Base-by-base conservation (phyloP, 2,329 filamentous ascomycete species). In the Lecanicillium sp. region DNA sequence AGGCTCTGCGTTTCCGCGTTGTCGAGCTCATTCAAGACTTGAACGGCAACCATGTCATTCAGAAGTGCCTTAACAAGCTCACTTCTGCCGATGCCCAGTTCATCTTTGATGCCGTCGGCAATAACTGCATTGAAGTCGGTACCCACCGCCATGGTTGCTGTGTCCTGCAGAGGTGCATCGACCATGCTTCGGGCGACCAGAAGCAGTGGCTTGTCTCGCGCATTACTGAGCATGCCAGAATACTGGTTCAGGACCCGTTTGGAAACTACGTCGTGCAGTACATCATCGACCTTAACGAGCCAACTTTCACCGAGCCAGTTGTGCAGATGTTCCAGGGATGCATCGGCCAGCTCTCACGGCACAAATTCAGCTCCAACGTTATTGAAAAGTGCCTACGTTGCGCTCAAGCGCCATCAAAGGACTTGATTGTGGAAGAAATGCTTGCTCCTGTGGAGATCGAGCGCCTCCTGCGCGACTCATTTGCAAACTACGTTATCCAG, bases 211-310 rank as follows among this genome's bases (percentile, higher is more conserved):
- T 98, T 45, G 88, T 98, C 48, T 70, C 76, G 44, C 78, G 86
- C 56, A 97, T 98, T 60, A 96, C 89, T 1, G 72, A 81, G 39
- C 84, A 95, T 57, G 87, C 89, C n/a, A 84, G 87, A 49, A 71
- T 82, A 28, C 77, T 98, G 10, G 88, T 98, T 15, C 88, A 96
- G 60, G 92, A 98, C 59, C 90, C 92, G 0, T 98, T 96, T 51
- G 92, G 92, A 56, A 98, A 98, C 64, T 98, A 98, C 49, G 92
- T 98, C 36, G 85, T 98, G 36, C 92, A 98, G 66, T 98, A 98
- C 66, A 97, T 98, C 56, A 79, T 98, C 50, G 92, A 97, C 57
- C 75, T 97, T 39, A 88, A 88, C 49, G 88, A 98, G 56, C 72
- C 83, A 11, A 71, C 71, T 50, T 96, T 95, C 64, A 96, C 90